These are phyloP conservation scores for Wolfiporia cocos DNA, from an alignment of 1,284 basidiomycete species.

Conservation along the genomic window DNA sequence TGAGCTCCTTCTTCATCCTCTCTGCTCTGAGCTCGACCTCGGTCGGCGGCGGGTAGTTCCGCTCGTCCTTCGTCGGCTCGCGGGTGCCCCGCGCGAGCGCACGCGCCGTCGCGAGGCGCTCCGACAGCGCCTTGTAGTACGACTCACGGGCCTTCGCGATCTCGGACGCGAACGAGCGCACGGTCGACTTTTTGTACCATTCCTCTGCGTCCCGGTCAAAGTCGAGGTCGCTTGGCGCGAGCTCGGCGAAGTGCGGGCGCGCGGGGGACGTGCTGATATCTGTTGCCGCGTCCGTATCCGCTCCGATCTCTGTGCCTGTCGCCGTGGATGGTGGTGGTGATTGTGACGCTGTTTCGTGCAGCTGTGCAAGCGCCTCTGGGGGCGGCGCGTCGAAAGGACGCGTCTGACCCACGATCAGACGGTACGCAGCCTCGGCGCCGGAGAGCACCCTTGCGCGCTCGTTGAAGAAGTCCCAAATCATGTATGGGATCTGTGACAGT, in stretches of 20 bases:
- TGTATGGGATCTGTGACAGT: constrained; percentile 80
- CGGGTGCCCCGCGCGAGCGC: constrained; percentile 71
- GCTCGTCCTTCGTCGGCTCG: constrained; percentile 85
- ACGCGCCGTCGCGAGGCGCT: constrained; percentile 70
- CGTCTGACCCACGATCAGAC: constrained; percentile 60
- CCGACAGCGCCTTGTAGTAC: constrained; percentile 75
- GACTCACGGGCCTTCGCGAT: constrained; percentile 66
- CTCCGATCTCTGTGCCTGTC: too few relatives aligned
- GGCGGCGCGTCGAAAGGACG: constrained; percentile 52
- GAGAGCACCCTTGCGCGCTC: constrained; percentile 73
- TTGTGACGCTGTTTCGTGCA: too few relatives aligned
- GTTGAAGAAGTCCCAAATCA: constrained; percentile 93
- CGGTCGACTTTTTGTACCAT: constrained; percentile 64
- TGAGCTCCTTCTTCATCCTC: constrained; percentile 79
- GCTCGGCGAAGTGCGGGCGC: constrained; percentile 19
- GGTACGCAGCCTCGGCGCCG: constrained; percentile 81
- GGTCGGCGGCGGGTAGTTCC: constrained; percentile 74
- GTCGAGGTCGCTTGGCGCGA: constrained; percentile 54
- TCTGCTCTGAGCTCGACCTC: constrained; percentile 85
- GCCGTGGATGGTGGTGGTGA: too few relatives aligned
- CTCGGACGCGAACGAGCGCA: constrained; percentile 49
- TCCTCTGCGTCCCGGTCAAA: constrained; percentile 67
- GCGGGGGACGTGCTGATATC: constrained; percentile 17
- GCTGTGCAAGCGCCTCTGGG: constrained; percentile 8
- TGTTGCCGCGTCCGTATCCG: not conserved